These are phyloP conservation scores for Flaveria robusta DNA, from an alignment of 129 eudicot genomes.

Conservation along the genomic window DNA sequence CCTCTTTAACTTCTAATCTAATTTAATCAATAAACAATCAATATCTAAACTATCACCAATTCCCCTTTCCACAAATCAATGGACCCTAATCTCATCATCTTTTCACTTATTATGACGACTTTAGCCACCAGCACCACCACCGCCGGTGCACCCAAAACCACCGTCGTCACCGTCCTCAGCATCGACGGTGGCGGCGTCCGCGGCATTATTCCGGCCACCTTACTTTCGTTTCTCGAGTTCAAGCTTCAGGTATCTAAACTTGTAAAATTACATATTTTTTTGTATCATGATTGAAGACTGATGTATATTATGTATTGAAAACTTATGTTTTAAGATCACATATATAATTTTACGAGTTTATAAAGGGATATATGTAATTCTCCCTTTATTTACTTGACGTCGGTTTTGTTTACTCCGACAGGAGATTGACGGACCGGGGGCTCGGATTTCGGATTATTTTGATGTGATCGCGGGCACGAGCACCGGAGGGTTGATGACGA, in stretches of 20 bases:
- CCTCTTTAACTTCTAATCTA: not conserved
- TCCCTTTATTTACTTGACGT: not conserved
- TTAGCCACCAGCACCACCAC: slow-evolving; percentile 8
- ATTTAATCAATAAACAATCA: not conserved
- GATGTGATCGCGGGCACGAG: slow-evolving; percentile 83
- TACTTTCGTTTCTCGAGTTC: slow-evolving; percentile 73
- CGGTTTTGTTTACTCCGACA: slow-evolving; percentile 11
- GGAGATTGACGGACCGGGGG: slow-evolving; percentile 71
- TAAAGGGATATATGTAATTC: no score
- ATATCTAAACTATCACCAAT: not conserved
- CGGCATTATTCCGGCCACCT: slow-evolving; percentile 63
- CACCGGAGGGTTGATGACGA: slow-evolving; percentile 68
- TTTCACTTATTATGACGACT: slow-evolving; percentile 18
- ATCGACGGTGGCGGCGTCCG: slow-evolving; percentile 81
- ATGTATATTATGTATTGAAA: no score
- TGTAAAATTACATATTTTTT: no score
- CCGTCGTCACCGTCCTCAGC: slow-evolving; percentile 55
- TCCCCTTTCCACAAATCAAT: not conserved
- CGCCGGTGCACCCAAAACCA: slow-evolving; percentile 32
- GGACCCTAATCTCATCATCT: slow-evolving; percentile 13
- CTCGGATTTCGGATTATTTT: slow-evolving; percentile 79
- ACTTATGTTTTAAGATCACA: no score
- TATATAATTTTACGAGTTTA: no score
- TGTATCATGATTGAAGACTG: no score
- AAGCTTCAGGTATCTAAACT: slow-evolving; percentile 57